Percentiles rank a stretch among this genome's conserved stretches.
phyloP scores from a whole-genome alignment of 2,329 filamentous ascomycete genomes.

The Boeremia lycopersici region DNA sequence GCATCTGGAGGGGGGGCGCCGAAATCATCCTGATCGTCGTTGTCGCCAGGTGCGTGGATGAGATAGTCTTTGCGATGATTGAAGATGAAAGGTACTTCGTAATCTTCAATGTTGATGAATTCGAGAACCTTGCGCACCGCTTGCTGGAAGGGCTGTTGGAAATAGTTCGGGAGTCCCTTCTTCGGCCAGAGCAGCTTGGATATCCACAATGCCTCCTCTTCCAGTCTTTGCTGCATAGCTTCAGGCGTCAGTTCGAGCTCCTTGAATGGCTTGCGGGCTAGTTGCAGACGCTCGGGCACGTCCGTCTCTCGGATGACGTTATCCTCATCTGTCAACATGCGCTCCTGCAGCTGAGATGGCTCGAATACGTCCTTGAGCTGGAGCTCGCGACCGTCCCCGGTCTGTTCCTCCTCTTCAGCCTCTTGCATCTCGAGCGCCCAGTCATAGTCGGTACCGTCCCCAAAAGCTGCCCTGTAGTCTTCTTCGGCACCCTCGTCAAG shows the following conservation, averaged over 20 bases:
- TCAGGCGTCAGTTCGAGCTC: slow-evolving; percentile 80
- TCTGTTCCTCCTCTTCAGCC: slow-evolving; percentile 76
- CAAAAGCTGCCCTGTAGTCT: slow-evolving; percentile 95
- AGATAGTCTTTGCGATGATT: slow-evolving; percentile 98
- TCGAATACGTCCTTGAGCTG: slow-evolving; percentile 98
- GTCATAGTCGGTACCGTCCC: slow-evolving; percentile 92
- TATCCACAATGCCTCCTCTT: slow-evolving; percentile 91
- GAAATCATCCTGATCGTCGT: slow-evolving; percentile 63
- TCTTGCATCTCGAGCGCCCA: slow-evolving; percentile 92
- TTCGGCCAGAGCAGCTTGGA: slow-evolving; percentile 87
- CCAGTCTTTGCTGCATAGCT: slow-evolving; percentile 65
- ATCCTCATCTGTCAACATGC: slow-evolving; percentile 93
- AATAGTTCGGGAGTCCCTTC: slow-evolving; percentile 73
- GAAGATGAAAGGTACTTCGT: slow-evolving; percentile 96
- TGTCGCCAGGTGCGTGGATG: slow-evolving; percentile 77
- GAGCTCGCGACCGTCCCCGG: slow-evolving; percentile 79
- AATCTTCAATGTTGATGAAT: slow-evolving; percentile 92
- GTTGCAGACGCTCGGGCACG: slow-evolving; percentile 91
- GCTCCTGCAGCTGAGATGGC: slow-evolving; percentile 90
- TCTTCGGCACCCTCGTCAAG: slow-evolving; percentile 92
- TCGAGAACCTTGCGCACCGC: slow-evolving; percentile 91
- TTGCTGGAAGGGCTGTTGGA: slow-evolving; percentile 82
- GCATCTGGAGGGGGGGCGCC: slow-evolving; percentile 75
- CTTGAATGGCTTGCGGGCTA: slow-evolving; percentile 88
- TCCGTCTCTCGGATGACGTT: slow-evolving; percentile 87